phyloP scores from a whole-genome alignment of 1,284 basidiomycete genomes.

The Caloboletus firmus region DNA sequence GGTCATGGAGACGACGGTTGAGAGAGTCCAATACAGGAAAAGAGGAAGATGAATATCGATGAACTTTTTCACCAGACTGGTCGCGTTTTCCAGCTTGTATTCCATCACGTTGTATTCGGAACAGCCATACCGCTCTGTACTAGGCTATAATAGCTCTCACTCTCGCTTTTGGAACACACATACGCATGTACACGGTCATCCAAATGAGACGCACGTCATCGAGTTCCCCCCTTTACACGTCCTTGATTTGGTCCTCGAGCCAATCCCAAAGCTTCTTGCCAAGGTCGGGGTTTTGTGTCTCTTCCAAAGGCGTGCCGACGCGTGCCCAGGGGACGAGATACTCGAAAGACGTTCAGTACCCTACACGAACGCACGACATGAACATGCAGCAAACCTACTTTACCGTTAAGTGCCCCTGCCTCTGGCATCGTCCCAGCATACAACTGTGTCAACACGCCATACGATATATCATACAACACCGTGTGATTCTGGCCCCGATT shows the following conservation, averaged over 20 bases:
- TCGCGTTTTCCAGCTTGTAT: conserved; percentile 12
- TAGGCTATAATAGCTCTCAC: conserved; percentile 11
- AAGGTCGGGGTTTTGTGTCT: conserved; percentile 29
- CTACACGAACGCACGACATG: not conserved
- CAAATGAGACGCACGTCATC: not conserved
- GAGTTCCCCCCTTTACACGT: conserved; percentile 7
- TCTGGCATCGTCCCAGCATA: conserved; percentile 39
- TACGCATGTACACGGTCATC: not conserved
- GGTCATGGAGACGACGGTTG: conserved; percentile 26
- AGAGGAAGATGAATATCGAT: not conserved
- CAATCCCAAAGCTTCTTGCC: conserved; percentile 39
- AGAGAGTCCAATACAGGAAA: not conserved
- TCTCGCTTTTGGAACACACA: not conserved
- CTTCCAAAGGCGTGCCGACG: conserved; percentile 17
- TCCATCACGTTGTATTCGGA: conserved; percentile 19
- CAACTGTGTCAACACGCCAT: conserved; percentile 40
- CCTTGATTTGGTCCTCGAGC: conserved; percentile 38
- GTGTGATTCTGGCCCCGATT: conserved; percentile 8
- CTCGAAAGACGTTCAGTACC: conserved; percentile 17
- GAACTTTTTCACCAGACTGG: not conserved
- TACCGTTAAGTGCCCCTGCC: conserved; percentile 30
- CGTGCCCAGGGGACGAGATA: conserved; percentile 43
- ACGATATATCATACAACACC: conserved; percentile 24
- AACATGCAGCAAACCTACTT: conserved; percentile 24
- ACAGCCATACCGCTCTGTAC: conserved; percentile 16